Evolutionary conservation across 2,329 filamentous ascomycete species (phyloP), one percentile per base, ranked within the genome.

Genomic region (Graphilbum ipis-grandicollis): DNA sequence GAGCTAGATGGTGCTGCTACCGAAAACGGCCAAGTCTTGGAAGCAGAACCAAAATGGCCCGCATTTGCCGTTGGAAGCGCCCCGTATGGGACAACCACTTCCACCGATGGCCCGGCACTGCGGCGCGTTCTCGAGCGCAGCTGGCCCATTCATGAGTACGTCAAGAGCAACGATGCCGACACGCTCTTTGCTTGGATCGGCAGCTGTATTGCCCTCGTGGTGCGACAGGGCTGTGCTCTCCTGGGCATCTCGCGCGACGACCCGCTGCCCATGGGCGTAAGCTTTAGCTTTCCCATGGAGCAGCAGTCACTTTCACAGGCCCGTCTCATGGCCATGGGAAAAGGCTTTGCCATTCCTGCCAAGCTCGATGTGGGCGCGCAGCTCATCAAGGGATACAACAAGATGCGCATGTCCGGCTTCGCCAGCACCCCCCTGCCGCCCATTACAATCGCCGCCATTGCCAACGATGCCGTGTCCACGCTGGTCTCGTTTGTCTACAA

Each of bases 121-220:
- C 62, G 62, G 26, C 63, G 75, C 33, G 66, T 69, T 5, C 56
- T 82, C 38, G 80, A 85, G 51, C 75, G 66, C 44, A 71, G 70
- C 37, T 85, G 79, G 79, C 71, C 78, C 8, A 86, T 86, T 46
- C 68, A 68, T 34, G 72, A 84, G 31, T 70, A 77, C 38, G 56
- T 85, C 43, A 84, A 84, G 50, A 71, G 69, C 52, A 73, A 84
- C 46, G 76, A 85, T 43, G 72, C 78, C 1, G 74, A 83, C 39
- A 73, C 75, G 39, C 59, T 88, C 2, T 90, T 90, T 52, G 57
- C 66, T n/a, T 90, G 81, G 81, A 82, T 90, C 45, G 82, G 81
- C 19, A 62, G 69, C 46, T 80, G 77, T 48, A 82, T 90, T 46
- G 78, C 78, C 13, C 65, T 78, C 41, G 79, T 86, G 4, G 74